phyloP scores from a whole-genome alignment of 192 early-diverging fungal species.

The Rhizoclosmatium globosum region DNA sequence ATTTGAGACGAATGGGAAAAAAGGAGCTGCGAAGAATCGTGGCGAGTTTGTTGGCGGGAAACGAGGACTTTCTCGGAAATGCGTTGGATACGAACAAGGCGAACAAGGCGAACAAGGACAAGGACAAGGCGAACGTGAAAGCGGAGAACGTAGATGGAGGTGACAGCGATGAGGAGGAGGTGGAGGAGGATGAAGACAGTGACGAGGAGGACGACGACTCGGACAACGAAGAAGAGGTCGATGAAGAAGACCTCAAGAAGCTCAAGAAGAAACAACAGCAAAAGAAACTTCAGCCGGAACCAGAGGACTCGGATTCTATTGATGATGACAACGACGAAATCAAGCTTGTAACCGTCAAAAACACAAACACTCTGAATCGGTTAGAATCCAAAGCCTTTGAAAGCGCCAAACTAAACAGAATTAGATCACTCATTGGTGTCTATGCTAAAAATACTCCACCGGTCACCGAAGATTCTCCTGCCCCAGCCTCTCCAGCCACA shows the following conservation, averaged over 20 bases:
- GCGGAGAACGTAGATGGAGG: too few relatives aligned
- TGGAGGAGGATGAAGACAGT: not conserved
- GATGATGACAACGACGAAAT: not conserved
- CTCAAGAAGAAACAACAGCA: not conserved
- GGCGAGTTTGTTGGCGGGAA: not conserved
- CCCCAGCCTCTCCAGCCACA: too few relatives aligned
- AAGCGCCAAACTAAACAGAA: too few relatives aligned
- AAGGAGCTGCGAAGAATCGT: slow-evolving; percentile 9
- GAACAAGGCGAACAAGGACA: too few relatives aligned
- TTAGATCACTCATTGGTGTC: slow-evolving; percentile 17
- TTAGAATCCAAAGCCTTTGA: not conserved
- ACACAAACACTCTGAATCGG: slow-evolving; percentile 24
- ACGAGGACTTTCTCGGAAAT: not conserved
- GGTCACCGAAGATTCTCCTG: not conserved
- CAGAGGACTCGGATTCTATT: slow-evolving; percentile 8
- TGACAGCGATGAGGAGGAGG: not conserved
- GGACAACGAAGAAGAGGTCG: slow-evolving; percentile 16
- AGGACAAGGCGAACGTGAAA: not conserved
- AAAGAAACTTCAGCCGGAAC: not conserved
- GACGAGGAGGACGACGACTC: slow-evolving; percentile 17
- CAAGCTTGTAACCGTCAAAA: slow-evolving; percentile 17
- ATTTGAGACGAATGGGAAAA: not conserved
- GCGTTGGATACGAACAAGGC: too few relatives aligned
- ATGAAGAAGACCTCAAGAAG: not conserved
- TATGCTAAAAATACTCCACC: slow-evolving; percentile 14